Evolutionary conservation across 192 early-diverging fungal genomes (phyloP).

Genomic region (Backusella psychrophila): DNA sequence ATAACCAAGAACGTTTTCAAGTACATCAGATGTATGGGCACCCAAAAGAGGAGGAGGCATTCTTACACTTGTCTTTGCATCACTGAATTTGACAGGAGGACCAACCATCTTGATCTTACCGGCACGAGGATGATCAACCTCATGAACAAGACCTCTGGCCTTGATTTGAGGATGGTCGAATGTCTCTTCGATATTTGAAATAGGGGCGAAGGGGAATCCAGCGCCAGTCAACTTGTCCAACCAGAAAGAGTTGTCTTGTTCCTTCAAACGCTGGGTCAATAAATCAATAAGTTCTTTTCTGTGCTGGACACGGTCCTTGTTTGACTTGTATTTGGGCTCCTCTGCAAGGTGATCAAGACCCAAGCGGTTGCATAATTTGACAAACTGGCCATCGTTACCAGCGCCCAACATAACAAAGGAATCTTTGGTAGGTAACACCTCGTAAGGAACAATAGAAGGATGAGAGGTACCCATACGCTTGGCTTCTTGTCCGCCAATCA

Average conservation of each 20-base stretch:
- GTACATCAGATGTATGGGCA: conserved; percentile 84
- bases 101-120: conserved; percentile 78
- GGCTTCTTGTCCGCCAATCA: conserved; percentile 81
- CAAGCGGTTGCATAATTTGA: conserved; percentile 58
- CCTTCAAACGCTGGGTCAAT: conserved; percentile 50
- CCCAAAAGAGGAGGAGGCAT: conserved; percentile 81
- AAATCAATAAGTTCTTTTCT: conserved; percentile 60
- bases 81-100: conserved; percentile 76
- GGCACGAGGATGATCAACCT: conserved; percentile 78
- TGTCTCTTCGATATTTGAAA: conserved; percentile 75
- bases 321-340: conserved; percentile 60
- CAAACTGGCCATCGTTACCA: conserved; percentile 87
- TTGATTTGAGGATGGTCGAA: conserved; percentile 73
- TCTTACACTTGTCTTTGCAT: conserved; percentile 60
- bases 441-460: conserved; percentile 92
- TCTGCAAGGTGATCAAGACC: conserved; percentile 43
- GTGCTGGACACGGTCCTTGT: conserved; percentile 71
- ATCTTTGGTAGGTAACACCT: conserved; percentile 76
- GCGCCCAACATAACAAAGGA: conserved; percentile 86
- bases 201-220: conserved; percentile 82
- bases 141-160: conserved; percentile 69
- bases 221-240: conserved; percentile 59
- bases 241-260: conserved; percentile 59
- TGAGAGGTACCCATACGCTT: conserved; percentile 86
- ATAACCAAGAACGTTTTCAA: conserved; percentile 67